Evolutionary conservation across 768 basidiomycete species (phyloP), one percentile per base, ranked within the genome.

Genomic region (Kwoniella dejecticola): DNA sequence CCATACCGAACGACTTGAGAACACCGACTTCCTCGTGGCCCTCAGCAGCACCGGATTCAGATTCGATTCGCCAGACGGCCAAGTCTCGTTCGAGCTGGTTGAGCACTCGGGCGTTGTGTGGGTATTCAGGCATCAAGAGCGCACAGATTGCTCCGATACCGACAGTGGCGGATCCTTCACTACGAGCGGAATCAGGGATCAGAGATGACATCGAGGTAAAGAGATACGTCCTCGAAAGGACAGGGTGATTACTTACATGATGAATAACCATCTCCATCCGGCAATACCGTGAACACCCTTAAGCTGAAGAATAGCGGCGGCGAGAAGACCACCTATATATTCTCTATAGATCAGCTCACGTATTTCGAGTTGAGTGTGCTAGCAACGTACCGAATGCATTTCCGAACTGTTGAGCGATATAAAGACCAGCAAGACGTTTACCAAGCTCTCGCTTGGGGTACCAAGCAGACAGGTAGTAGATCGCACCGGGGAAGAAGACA

Each of bases 261-360:
- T 63, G 57, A 64, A 72, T 1, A 75, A 57, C 70, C 75, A 78
- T 21, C 73, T 31, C 77, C 77, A 78, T 0, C 73, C 75, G 3
- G 47, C 40, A 26, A 78, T 63, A 2, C 77, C 77, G 31, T 74
- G 71, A 1, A 40, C 29, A 24, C 70, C 70, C 17, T 64, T 56
- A 1, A 67, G 55, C 23, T 70, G 44, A 13, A 77, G 47, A 36
- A 69, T 58, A 13, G 54, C 76, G 26, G 75, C 71, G 15, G 74
- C 74, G 33, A 77, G 40, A 4, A 77, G 53, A 41, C 66, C 66
- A 36, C 33, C 33, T 36, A 15, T 36, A 36, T 7, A 15, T 7
- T 7, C 7, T 7, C 33, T 7, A 36, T 15, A 36, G n/a, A 36
- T 36, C 7, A 36, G 33, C 33, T 7, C 7, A 36, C 15, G 33